A percentile compares a stretch with the other conserved stretches of the same genome.
Conservation (phyloP, 2,329 filamentous ascomycete genomes). For the Fusarium illudens region DNA sequence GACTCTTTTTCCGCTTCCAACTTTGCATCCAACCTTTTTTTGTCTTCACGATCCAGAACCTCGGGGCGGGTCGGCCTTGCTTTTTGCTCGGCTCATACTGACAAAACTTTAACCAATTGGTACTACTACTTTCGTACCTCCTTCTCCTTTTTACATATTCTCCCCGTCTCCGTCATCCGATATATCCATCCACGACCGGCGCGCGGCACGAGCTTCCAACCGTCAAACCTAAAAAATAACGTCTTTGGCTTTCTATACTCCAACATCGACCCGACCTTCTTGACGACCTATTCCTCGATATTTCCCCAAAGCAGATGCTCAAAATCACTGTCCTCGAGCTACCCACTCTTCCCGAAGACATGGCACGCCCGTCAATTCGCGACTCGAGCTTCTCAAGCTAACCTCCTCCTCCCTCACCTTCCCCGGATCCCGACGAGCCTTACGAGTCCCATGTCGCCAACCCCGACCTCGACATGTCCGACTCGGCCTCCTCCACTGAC, state of each 20-base stretch:
- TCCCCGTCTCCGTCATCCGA: not conserved
- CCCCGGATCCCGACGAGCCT: constrained; percentile 25
- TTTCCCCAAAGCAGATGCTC: not conserved
- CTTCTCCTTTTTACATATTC: not conserved
- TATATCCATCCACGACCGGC: not conserved
- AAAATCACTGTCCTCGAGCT: not conserved
- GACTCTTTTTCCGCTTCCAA: constrained; percentile 4
- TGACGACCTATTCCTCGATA: not conserved
- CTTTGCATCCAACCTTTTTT: not conserved
- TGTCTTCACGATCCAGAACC: constrained; percentile 4
- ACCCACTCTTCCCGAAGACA: constrained; percentile 25
- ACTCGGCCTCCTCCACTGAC: constrained; percentile 36
- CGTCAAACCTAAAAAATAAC: too few relatives aligned
- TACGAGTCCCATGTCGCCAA: constrained; percentile 36
- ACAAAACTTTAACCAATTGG: not conserved
- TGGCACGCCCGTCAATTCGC: constrained; percentile 30
- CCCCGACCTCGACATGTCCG: constrained; percentile 39
- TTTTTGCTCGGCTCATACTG: constrained; percentile 7
- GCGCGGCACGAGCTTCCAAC: not conserved
- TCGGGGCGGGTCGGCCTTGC: constrained; percentile 5
- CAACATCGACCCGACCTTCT: not conserved
- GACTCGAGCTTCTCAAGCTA: constrained; percentile 29
- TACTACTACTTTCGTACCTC: not conserved
- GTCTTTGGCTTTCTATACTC: not conserved
- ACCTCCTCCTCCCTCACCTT: not conserved